A percentile compares a stretch with the other conserved stretches of the same genome.
phyloP scores from a whole-genome alignment of 139 green algal genomes.

The Chlorella sorokiniana region DNA sequence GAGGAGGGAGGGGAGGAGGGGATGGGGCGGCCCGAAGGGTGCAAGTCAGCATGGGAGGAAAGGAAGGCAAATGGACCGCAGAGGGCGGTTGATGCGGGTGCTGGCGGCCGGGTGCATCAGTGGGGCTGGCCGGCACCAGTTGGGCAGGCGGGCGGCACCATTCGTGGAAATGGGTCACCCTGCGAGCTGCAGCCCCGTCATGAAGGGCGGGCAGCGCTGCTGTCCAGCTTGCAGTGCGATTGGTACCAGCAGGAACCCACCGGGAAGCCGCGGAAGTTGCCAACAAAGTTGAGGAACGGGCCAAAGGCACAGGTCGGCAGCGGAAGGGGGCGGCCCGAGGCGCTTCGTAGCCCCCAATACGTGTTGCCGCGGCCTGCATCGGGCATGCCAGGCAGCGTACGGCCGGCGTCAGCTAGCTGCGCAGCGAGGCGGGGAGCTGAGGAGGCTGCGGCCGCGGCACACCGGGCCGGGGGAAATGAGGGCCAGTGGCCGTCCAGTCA shows the following conservation, averaged over 20 bases:
- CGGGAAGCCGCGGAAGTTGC: not conserved
- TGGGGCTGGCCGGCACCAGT: no score
- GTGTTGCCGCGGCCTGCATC: conserved; percentile 8
- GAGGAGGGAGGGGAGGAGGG: not conserved
- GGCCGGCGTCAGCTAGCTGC: not conserved
- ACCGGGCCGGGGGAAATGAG: no score
- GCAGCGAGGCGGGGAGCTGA: not conserved
- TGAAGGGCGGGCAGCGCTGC: no score
- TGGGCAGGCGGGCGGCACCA: no score
- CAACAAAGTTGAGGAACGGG: not conserved
- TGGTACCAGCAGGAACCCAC: no score
- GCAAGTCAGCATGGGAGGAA: not conserved
- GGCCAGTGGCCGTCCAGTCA: no score
- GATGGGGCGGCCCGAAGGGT: not conserved
- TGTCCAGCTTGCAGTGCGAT: no score
- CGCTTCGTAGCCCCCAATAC: not conserved
- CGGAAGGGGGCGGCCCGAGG: not conserved
- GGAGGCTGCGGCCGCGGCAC: no score
- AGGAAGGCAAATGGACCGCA: not conserved
- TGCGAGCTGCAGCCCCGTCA: no score
- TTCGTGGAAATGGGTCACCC: no score
- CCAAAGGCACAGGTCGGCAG: not conserved
- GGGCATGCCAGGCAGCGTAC: not conserved
- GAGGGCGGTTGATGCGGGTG: no score
- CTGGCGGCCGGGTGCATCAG: no score